Evolutionary conservation across 1,284 basidiomycete species (phyloP), one percentile per base, ranked within the genome.

Genomic region (Caloboletus firmus): DNA sequence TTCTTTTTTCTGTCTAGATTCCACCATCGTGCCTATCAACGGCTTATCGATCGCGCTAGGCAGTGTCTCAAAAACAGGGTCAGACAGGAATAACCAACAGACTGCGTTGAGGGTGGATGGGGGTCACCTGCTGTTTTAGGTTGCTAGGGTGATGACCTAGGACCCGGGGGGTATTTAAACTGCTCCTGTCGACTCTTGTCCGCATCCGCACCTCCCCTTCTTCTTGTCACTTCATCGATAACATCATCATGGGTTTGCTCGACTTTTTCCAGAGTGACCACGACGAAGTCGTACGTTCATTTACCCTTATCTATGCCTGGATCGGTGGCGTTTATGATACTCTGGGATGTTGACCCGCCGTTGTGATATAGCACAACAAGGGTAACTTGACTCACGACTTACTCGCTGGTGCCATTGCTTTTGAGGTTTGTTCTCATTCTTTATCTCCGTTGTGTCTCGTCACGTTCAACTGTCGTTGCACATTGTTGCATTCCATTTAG

Each of bases 111-210:
- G 24, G 18, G 28, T 36, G 31, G 45, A 11, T 42, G 59, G 51
- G 31, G 53, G 47, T 47, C 56, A 45, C 22, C 18, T 46, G 36
- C 48, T 48, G 35, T 45, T 49, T 51, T 42, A n/a, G 49, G 62
- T 63, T 50, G 50, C 51, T 15, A 50, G 40, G 56, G 56, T 39
- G 39, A 47, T 49, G 20, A 5, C 44, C 24, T 36, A n/a, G 18
- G 30, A 20, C n/a, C n/a, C n/a, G n/a, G n/a, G 34, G 35, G 56
- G 36, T 67, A 63, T 62, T 64, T 62, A 62, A 62, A 44, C 39
- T 31, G 24, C 42, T 5, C 39, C 10, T 37, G 28, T 40, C 3
- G 10, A 28, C 32, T 20, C 2, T 40, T 20, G 2, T 0, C 22
- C 5, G 4, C 11, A 30, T 37, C 13, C 17, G 22, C 42, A 31